phyloP scores from a whole-genome alignment of 2,329 filamentous ascomycete genomes.

The Scolecobasidium constrictum region DNA sequence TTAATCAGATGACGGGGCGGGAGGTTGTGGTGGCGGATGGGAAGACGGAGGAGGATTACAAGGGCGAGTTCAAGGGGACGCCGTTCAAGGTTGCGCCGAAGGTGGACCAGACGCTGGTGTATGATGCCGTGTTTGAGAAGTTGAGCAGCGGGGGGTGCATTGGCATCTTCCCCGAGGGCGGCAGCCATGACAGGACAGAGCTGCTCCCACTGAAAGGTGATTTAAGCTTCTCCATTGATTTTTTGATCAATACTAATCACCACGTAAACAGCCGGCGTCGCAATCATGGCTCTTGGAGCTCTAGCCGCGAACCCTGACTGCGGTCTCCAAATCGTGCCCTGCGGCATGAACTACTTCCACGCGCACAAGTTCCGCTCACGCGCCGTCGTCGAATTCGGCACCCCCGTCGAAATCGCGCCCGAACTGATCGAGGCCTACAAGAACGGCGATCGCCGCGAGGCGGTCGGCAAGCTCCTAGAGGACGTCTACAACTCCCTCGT shows the following conservation, averaged over 20 bases:
- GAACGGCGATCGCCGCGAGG: slow-evolving; percentile 67
- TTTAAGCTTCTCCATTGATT: too few species aligned
- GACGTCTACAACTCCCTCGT: slow-evolving; percentile 76
- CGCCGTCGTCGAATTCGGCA: slow-evolving; percentile 90
- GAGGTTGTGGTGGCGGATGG: slow-evolving; percentile 60
- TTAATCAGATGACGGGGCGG: slow-evolving; percentile 73
- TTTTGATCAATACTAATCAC: slow-evolving; percentile 16
- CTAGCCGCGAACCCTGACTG: slow-evolving; percentile 77
- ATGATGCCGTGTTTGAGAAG: slow-evolving; percentile 81
- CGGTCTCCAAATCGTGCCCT: slow-evolving; percentile 86
- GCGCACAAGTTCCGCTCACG: slow-evolving; percentile 96
- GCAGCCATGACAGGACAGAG: slow-evolving; percentile 88
- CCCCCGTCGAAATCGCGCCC: slow-evolving; percentile 70
- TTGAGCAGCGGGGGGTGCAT: slow-evolving; percentile 77
- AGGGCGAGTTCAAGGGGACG: slow-evolving; percentile 54
- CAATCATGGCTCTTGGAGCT: slow-evolving; percentile 92
- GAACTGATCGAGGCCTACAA: slow-evolving; percentile 81
- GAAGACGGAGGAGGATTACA: slow-evolving; percentile 43
- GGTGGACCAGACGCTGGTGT: slow-evolving; percentile 87
- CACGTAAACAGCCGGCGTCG: slow-evolving; percentile 60
- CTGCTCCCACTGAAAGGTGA: slow-evolving; percentile 73
- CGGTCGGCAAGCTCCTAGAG: slow-evolving; percentile 75
- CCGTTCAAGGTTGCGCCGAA: slow-evolving; percentile 85
- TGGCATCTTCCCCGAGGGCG: slow-evolving; percentile 94
- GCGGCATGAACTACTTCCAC: slow-evolving; percentile 99